Evolutionary conservation across 139 green algal genomes (phyloP).

Genomic region (Volvox reticuliferus): DNA sequence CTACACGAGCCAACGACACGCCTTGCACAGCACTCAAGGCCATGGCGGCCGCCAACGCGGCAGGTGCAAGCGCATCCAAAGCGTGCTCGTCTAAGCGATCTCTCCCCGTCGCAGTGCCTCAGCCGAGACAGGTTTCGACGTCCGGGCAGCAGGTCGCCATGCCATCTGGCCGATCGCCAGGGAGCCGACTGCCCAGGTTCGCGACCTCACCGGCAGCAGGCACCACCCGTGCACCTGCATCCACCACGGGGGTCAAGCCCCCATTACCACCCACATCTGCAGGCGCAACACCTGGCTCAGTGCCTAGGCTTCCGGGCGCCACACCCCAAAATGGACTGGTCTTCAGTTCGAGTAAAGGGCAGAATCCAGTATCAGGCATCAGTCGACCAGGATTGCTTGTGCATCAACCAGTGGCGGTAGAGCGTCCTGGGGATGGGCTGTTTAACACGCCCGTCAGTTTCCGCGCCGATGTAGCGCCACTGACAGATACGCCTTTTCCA

Average conservation of each 20-base stretch:
- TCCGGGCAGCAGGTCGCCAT: neutral
- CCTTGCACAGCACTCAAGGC: conserved; percentile 33
- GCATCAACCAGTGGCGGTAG: neutral
- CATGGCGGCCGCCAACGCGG: neutral
- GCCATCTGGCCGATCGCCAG: neutral
- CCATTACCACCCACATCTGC: neutral
- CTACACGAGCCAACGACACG: neutral
- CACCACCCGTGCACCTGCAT: neutral
- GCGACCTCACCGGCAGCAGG: neutral
- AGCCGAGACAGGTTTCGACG: neutral
- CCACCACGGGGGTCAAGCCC: neutral
- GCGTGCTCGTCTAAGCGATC: neutral
- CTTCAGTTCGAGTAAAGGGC: neutral
- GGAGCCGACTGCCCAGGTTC: neutral
- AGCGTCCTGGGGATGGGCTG: neutral
- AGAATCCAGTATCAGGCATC: neutral
- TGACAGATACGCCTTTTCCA: conserved; percentile 22
- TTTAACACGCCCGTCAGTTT: conserved; percentile 24
- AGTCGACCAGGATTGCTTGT: neutral
- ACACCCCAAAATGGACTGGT: neutral
- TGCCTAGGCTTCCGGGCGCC: neutral
- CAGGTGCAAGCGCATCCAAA: neutral
- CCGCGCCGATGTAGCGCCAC: neutral
- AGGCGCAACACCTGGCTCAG: neutral
- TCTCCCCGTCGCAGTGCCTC: neutral